Base-by-base conservation (phyloP, 2,329 filamentous ascomycete species). In the Grosmannia huntii region DNA sequence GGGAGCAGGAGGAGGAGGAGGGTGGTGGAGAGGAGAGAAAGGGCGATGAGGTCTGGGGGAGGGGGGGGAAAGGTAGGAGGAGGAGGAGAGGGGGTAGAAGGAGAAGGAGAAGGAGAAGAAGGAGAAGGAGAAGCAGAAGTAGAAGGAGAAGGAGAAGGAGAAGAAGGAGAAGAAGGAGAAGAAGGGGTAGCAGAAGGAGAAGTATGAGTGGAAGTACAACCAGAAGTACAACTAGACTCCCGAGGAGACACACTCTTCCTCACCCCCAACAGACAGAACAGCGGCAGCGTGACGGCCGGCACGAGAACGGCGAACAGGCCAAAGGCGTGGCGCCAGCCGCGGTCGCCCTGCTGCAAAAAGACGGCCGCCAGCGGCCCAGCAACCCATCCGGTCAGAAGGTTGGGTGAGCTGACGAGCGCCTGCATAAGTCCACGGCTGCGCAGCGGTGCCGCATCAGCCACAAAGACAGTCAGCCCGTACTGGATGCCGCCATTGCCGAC, bases 1-100 rank as follows among this genome's bases (percentile, higher is more conserved):
- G 86, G 83, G 5, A 90, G 76, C 9, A 89, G 73, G 65, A 90
- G 81, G 11, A 87, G 69, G 0, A 78, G 74, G 62, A 86, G 77
- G 1, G 82, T 84, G 1, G 70, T 73, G 5, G 78, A 75, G 60
- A 87, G 73, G 3, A 87, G n/a, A n/a, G n/a, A n/a, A n/a, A n/a
- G n/a, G n/a, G n/a, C n/a, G n/a, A n/a, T n/a, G n/a, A n/a, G n/a
- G n/a, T n/a, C n/a, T n/a, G n/a, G n/a, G n/a, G n/a, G n/a, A n/a
- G n/a, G n/a, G n/a, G 71, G 21, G 87, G 58, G 25, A 86, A 72
- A 14, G 85, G 84, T 21, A 61, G 70, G 64, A 16, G 11, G 28
- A 36, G 28, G 9, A 53, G 19, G 21, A 21, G n/a, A 83, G 63
- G 0, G 81, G 81, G 7, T 71, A n/a, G n/a, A n/a, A n/a, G n/a